Evolutionary conservation across 2,329 filamentous ascomycete genomes (phyloP).

Genomic region (Chrysoporthe puriensis): DNA sequence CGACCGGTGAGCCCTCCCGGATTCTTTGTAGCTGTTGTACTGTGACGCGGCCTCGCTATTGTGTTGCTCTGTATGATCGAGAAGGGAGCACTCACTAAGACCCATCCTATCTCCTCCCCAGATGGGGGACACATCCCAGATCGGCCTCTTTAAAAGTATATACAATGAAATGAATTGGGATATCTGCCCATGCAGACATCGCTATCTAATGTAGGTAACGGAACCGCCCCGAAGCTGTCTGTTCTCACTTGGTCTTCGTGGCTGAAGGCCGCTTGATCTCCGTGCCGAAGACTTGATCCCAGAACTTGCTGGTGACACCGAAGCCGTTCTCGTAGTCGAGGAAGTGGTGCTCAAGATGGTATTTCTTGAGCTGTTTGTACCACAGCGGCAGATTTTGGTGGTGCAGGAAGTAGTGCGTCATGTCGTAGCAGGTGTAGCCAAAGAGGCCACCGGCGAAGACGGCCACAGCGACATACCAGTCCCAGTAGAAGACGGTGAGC

Average conservation of each 20-base stretch:
- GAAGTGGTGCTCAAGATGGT: constrained; percentile 96
- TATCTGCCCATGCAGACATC: neutral
- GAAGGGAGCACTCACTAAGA: neutral
- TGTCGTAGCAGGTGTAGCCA: constrained; percentile 93
- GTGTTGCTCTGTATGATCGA: constrained; percentile 2
- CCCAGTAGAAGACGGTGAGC: constrained; percentile 77
- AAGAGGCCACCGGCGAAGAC: constrained; percentile 91
- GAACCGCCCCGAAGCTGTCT: neutral
- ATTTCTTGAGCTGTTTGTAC: constrained; percentile 94
- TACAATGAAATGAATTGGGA: constrained; percentile 24
- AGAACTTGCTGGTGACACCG: constrained; percentile 94
- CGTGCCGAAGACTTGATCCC: constrained; percentile 91
- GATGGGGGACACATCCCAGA: neutral
- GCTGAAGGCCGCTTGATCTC: constrained; percentile 58
- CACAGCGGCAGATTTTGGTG: constrained; percentile 89
- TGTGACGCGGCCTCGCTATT: neutral
- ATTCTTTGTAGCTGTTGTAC: neutral
- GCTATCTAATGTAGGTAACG: constrained; percentile 1
- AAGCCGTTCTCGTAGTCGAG: constrained; percentile 98
- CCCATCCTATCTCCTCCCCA: constrained; percentile 2
- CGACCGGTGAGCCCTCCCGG: constrained; percentile 1
- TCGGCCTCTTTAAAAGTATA: constrained; percentile 18
- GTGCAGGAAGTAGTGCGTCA: constrained; percentile 98
- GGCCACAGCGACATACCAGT: constrained; percentile 80
- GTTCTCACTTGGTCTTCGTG: constrained; percentile 41